phyloP scores from a whole-genome alignment of 495 filamentous ascomycete species.

The Tuber microsphaerosporum region DNA sequence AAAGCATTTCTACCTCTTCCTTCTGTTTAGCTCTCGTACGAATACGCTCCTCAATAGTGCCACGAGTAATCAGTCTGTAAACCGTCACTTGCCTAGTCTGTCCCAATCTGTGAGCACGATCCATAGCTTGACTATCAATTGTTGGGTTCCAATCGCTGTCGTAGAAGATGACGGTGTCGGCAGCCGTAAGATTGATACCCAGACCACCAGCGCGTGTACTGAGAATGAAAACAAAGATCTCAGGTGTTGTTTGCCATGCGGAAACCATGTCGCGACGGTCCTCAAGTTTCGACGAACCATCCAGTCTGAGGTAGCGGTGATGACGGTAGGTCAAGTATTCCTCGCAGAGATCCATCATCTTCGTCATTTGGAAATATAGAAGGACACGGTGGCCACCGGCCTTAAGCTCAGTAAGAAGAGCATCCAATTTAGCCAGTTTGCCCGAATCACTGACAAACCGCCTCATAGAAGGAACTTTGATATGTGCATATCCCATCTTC shows the following conservation, averaged over 20 bases:
- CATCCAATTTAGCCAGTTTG: slow-evolving; percentile 86
- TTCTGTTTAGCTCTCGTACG: slow-evolving; percentile 96
- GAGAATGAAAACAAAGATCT: slow-evolving; percentile 94
- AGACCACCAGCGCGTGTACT: slow-evolving; percentile 94
- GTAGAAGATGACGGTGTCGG: slow-evolving; percentile 94
- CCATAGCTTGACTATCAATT: slow-evolving; percentile 98
- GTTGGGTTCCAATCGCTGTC: slow-evolving; percentile 99
- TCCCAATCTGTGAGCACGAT: slow-evolving; percentile 93
- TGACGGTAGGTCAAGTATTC: slow-evolving; percentile 98
- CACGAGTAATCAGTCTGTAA: slow-evolving; percentile 92
- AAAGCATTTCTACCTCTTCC: slow-evolving; percentile 55
- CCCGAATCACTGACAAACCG: slow-evolving; percentile 97
- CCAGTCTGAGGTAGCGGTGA: slow-evolving; percentile 94
- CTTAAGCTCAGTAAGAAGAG: slow-evolving; percentile 80
- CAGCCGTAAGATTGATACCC: slow-evolving; percentile 92
- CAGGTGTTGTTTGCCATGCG: slow-evolving; percentile 81
- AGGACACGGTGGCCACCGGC: slow-evolving; percentile 87
- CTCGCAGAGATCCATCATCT: slow-evolving; percentile 99
- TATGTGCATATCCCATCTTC: slow-evolving; percentile 77
- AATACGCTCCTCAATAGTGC: slow-evolving; percentile 97
- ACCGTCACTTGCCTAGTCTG: slow-evolving; percentile 95
- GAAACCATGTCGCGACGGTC: slow-evolving; percentile 93
- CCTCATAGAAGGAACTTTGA: slow-evolving; percentile 93
- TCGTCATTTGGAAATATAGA: slow-evolving; percentile 99
- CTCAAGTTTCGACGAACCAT: slow-evolving; percentile 96